These are phyloP conservation scores for Cercospora nicotianae DNA, from an alignment of 2,329 filamentous ascomycete genomes.

Conservation along the genomic window DNA sequence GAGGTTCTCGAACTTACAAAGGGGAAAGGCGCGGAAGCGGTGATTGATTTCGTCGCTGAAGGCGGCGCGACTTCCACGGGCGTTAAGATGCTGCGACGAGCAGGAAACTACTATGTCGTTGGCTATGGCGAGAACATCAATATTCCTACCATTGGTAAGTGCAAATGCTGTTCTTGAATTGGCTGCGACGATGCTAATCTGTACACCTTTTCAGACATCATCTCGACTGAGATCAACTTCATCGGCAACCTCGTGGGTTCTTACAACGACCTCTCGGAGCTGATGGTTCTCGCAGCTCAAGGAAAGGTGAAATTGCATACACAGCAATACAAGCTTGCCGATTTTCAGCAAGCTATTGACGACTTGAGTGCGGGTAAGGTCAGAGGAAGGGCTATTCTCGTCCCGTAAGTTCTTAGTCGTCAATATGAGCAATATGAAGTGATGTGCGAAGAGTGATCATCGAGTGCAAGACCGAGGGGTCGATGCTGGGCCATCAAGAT, in stretches of 20 bases:
- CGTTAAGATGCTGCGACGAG: constrained; percentile 31
- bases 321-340: constrained; percentile 31
- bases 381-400: constrained; percentile 28
- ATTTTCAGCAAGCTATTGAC: constrained; percentile 33
- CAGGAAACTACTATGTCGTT: constrained; percentile 33
- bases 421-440: not conserved
- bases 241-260: constrained; percentile 30
- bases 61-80: constrained; percentile 30
- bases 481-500: not conserved
- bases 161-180: too few relatives aligned
- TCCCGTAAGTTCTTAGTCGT: constrained; percentile 17
- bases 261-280: constrained; percentile 31
- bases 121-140: constrained; percentile 20
- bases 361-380: constrained; percentile 30
- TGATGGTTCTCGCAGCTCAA: constrained; percentile 31
- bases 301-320: constrained; percentile 32
- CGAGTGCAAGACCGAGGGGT: not conserved
- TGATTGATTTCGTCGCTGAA: constrained; percentile 33
- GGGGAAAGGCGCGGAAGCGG: constrained; percentile 31
- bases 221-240: constrained; percentile 33
- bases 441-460: not conserved
- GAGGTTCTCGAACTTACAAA: constrained; percentile 29
- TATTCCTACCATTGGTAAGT: constrained; percentile 13
- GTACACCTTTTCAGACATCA: constrained; percentile 30
- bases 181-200: not conserved